These are phyloP conservation scores for Monascus ruber DNA, from an alignment of 2,329 filamentous ascomycete species.

Conservation along the genomic window DNA sequence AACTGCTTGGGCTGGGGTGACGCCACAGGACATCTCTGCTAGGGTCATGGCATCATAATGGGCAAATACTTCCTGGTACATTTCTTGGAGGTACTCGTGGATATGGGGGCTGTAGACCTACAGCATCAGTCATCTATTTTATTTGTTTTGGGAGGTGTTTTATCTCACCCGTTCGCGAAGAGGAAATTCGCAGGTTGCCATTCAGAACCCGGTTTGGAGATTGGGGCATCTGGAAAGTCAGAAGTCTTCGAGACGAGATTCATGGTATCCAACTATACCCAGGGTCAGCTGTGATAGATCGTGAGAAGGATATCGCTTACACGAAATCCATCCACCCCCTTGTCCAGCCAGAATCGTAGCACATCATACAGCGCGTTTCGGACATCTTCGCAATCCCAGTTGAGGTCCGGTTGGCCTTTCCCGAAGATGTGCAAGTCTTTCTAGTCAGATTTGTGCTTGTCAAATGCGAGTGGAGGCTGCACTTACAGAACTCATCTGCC, in stretches of 20 bases:
- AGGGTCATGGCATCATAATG: constrained; percentile 30
- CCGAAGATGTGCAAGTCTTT: constrained; percentile 8
- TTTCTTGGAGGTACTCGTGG: constrained; percentile 28
- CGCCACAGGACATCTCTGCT: constrained; percentile 29
- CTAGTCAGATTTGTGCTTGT: background rate
- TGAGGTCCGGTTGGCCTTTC: constrained; percentile 50
- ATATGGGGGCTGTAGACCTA: constrained; percentile 20
- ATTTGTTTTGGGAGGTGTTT: background rate
- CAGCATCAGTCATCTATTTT: constrained; percentile 2
- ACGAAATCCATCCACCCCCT: constrained; percentile 60
- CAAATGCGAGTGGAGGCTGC: background rate
- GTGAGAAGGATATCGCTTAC: constrained; percentile 20
- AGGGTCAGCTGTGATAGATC: background rate
- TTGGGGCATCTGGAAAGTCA: constrained; percentile 35
- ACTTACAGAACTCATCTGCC: constrained; percentile 51
- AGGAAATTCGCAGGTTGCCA: constrained; percentile 44
- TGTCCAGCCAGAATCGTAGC: constrained; percentile 64
- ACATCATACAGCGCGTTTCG: constrained; percentile 55
- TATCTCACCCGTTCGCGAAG: constrained; percentile 48
- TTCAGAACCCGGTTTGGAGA: constrained; percentile 34
- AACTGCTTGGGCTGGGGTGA: constrained; percentile 23
- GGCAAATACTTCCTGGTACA: constrained; percentile 21
- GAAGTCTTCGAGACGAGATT: constrained; percentile 54
- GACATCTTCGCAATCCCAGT: constrained; percentile 59
- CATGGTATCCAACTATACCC: constrained; percentile 43